Evolutionary conservation across 352 stramenopile genomes (phyloP).

Genomic region (Phytophthora fragariaefolia): DNA sequence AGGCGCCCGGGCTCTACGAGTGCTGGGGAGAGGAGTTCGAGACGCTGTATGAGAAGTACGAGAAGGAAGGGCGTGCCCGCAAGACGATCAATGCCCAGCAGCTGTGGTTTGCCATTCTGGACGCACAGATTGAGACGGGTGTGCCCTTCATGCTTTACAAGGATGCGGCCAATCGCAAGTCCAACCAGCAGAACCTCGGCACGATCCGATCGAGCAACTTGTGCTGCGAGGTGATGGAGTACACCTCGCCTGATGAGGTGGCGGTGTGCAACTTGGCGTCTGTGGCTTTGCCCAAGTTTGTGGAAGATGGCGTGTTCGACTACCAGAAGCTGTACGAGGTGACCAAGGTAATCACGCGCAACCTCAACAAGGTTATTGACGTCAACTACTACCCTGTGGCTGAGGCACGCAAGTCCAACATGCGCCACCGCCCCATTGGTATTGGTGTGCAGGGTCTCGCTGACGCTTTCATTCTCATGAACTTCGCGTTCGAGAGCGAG

Average conservation of each 20-base stretch:
- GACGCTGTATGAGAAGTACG: conserved; percentile 96
- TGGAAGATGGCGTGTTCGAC: conserved; percentile 92
- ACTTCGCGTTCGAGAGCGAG: conserved; percentile 96
- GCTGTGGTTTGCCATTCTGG: conserved; percentile 99
- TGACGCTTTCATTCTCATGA: conserved; percentile 98
- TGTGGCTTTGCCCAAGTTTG: conserved; percentile 97
- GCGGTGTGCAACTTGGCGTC: conserved; percentile 99
- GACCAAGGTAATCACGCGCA: conserved; percentile 96
- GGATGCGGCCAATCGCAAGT: conserved; percentile 98
- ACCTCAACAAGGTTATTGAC: conserved; percentile 99
- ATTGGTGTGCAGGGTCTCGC: conserved; percentile 99
- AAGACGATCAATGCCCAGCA: conserved; percentile 97
- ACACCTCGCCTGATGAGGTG: conserved; percentile 97
- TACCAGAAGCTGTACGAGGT: conserved; percentile 96
- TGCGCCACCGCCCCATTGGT: conserved; percentile 97
- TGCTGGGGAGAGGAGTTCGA: conserved; percentile 96
- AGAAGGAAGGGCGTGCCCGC: conserved; percentile 94
- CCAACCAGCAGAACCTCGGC: conserved; percentile 99
- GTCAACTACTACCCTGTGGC: conserved; percentile 99
- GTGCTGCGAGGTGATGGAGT: conserved; percentile 99
- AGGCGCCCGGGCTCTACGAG: conserved; percentile 95
- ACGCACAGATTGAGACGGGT: conserved; percentile 99
- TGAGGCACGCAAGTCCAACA: conserved; percentile 93
- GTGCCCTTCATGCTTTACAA: conserved; percentile 99
- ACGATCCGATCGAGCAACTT: conserved; percentile 99